Base-by-base conservation (phyloP, 768 basidiomycete genomes). In the Boletus tylopilopsis region DNA sequence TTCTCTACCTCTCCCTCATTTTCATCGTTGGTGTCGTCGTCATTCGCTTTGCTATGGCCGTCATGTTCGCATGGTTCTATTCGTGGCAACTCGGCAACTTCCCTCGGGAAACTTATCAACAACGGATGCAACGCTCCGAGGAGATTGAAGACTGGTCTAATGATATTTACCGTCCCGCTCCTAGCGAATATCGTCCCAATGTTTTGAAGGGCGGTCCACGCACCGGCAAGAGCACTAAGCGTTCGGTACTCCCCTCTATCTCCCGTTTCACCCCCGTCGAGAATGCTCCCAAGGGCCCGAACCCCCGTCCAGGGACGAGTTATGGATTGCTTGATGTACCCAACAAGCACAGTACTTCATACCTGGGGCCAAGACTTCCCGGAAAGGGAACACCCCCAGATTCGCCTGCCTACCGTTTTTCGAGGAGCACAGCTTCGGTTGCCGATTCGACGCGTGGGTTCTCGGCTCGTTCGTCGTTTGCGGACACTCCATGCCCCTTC, bases 11-110 rank as follows among this genome's bases (percentile, higher is more conserved):
- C 49, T 97, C 95, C 40, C 84, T 98, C 60, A 80, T 93, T 57
- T 96, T 98, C 79, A 98, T 99, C 67, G 86, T 95, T 55, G 95
- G 95, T 52, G 95, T 98, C 53, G 95, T 98, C 55, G 78, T 81
- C 46, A 93, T 96, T 67, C 90, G 93, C 30, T 99, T 98, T 72
- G 74, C 80, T 58, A 95, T 98, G 93, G 96, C 96, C 40, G 90
- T 96, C 63, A 76, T 95, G 66, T 99, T 98, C 70, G 79, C 89
- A 22, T 99, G 96, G 96, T 98, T 97, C 79, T 87, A 90, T 68
- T 92, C 89, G n/a, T 93, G 90, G 85, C 84, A 84, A 61, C 76
- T 99, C 35, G 96, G 96, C 41, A 87, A 90, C 56, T 98, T 95
- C 77, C 87, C 88, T 54, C 79, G 81, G 33, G 96, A 99, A 71